Evolutionary conservation across 1,284 basidiomycete species (phyloP), one percentile per base, ranked within the genome.

Genomic region (Thecaphora frezii): DNA sequence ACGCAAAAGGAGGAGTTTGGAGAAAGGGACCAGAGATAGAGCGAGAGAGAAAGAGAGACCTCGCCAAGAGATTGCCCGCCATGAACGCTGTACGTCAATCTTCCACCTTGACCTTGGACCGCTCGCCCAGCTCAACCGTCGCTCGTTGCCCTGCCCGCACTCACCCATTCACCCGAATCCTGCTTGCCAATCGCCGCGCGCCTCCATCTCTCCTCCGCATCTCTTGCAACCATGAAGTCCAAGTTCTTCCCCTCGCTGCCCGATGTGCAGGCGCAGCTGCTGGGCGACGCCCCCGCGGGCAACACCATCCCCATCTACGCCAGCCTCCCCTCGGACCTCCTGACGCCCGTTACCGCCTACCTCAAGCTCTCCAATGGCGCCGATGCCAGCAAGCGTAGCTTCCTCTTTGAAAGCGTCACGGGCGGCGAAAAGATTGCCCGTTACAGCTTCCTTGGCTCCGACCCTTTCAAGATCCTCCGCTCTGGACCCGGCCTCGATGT

Each of bases 271-370:
- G 47, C 54, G n/a, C 64, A 71, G 26, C 69, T 78, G 7, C 50
- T 71, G 21, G 50, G 66, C 18, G 28, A 46, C 16, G 37, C 46
- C 16, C 48, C 58, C 23, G 44, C 43, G 52, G 92, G 93, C 76
- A 94, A 94, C 78, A 92, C 89, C 74, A 86, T 98, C 39, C 94
- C 94, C 18, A 86, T 98, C 66, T 98, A 88, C 81, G 85, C 93
- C 54, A 88, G 93, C 69, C 84, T 98, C 9, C 92, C 96, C 23
- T 93, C 93, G 52, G 96, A 99, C 80, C 86, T 97, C 56, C 85
- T 98, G 59, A 99, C 96, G 14, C 96, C 96, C 79, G 94, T 94
- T 74, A 90, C 93, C 80, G 93, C 96, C 16, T 98, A 97, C 80
- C 86, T 98, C 48, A 88, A 92, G 55, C 86, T 98, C 60, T 88